Evolutionary conservation across 1,284 basidiomycete genomes (phyloP).

Genomic region (Microbotryum intermedium): DNA sequence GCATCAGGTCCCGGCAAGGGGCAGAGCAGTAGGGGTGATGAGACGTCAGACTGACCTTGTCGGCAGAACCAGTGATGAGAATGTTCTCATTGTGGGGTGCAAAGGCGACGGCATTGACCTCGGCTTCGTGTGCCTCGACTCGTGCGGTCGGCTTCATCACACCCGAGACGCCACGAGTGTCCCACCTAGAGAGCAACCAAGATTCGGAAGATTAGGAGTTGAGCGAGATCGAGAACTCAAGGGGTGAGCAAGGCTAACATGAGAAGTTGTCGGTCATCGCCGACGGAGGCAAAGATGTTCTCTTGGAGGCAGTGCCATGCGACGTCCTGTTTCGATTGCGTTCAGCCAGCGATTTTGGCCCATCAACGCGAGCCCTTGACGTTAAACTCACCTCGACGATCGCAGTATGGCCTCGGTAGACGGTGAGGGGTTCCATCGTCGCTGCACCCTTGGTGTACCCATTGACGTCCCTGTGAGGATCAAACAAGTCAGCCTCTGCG

Average conservation of each 20-base stretch:
- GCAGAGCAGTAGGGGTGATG: neutral
- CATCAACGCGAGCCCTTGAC: neutral
- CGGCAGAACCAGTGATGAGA: conserved; percentile 85
- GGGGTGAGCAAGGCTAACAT: conserved; percentile 50
- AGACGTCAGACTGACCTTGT: conserved; percentile 64
- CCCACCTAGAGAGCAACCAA: conserved; percentile 60
- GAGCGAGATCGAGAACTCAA: conserved; percentile 16
- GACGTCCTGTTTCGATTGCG: conserved; percentile 64
- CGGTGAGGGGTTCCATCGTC: conserved; percentile 67
- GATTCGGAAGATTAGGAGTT: neutral
- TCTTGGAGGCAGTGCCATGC: conserved; percentile 87
- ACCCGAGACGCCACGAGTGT: conserved; percentile 57
- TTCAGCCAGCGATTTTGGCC: conserved; percentile 7
- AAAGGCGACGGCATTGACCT: conserved; percentile 86
- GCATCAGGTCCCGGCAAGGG: neutral
- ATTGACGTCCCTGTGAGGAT: conserved; percentile 70
- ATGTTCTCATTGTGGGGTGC: conserved; percentile 74
- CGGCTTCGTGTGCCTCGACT: conserved; percentile 77
- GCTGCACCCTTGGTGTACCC: conserved; percentile 73
- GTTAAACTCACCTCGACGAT: conserved; percentile 69
- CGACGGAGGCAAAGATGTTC: conserved; percentile 87
- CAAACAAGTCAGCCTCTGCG: conserved; percentile 1
- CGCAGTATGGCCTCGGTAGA: conserved; percentile 79
- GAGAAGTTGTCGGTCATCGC: conserved; percentile 89
- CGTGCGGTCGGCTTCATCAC: conserved; percentile 59